These are phyloP conservation scores for Rhizopogon roseolus DNA, from an alignment of 768 basidiomycete genomes.

Conservation along the genomic window DNA sequence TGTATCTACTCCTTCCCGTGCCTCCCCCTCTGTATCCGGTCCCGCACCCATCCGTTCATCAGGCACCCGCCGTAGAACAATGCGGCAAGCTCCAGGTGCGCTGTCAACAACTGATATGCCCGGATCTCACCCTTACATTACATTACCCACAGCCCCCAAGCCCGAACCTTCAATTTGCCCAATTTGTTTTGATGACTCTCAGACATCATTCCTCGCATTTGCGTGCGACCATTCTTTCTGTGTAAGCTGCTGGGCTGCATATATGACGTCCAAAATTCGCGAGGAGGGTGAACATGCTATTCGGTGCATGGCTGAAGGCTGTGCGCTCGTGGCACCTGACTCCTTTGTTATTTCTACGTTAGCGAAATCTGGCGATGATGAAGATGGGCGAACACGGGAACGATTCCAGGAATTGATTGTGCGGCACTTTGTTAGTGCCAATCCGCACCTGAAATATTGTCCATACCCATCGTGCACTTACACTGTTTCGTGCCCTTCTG, in stretches of 20 bases:
- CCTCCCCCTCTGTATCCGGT: constrained; percentile 14
- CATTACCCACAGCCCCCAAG: constrained; percentile 20
- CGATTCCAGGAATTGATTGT: constrained; percentile 87
- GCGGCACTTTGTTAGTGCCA: constrained; percentile 86
- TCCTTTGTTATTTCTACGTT: constrained; percentile 55
- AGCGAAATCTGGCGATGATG: constrained; percentile 17
- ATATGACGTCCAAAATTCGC: constrained; percentile 73
- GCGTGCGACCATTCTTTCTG: constrained; percentile 86
- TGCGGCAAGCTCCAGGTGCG: constrained; percentile 23
- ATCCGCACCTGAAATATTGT: constrained; percentile 84
- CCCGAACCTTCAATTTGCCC: constrained; percentile 76
- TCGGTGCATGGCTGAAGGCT: constrained; percentile 79
- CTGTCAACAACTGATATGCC: not conserved
- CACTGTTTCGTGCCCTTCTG: constrained; percentile 88
- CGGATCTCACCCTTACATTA: not conserved
- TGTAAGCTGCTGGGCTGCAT: constrained; percentile 78
- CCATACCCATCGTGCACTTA: constrained; percentile 93
- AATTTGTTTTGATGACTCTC: constrained; percentile 85
- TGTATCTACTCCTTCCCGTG: constrained; percentile 35
- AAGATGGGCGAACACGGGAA: constrained; percentile 47
- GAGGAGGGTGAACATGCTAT: constrained; percentile 73
- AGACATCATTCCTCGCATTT: constrained; percentile 66
- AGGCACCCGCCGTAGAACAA: constrained; percentile 25
- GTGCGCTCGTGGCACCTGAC: constrained; percentile 62
- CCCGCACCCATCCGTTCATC: constrained; percentile 30